Evolutionary conservation across 2,329 filamentous ascomycete species (phyloP).

Genomic region (Magnaporthiopsis poae): DNA sequence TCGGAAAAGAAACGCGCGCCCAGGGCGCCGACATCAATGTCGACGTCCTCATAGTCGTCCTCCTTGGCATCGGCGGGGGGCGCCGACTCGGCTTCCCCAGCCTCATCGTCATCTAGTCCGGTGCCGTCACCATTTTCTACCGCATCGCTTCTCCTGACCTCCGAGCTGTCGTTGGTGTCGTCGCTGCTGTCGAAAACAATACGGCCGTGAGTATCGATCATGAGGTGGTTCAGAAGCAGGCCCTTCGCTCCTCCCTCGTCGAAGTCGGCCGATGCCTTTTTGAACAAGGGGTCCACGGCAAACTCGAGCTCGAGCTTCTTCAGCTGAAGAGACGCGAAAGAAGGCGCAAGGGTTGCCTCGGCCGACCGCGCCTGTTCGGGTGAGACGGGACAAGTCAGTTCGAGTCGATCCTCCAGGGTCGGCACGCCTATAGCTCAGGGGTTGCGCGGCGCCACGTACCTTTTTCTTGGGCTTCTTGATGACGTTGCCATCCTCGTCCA

Average conservation of each 20-base stretch:
- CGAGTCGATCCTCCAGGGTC: neutral
- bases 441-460: conserved; percentile 35
- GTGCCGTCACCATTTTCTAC: conserved; percentile 27
- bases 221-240: conserved; percentile 86
- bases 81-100: conserved; percentile 25
- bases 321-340: conserved; percentile 77
- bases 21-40: conserved; percentile 69
- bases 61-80: conserved; percentile 15
- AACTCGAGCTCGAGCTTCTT: conserved; percentile 98
- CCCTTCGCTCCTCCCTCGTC: conserved; percentile 97
- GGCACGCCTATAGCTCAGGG: neutral
- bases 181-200: conserved; percentile 99
- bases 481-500: conserved; percentile 35
- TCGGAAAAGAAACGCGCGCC: conserved; percentile 79
- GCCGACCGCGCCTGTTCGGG: conserved; percentile 59
- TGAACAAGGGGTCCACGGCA: conserved; percentile 94
- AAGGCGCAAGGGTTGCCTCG: conserved; percentile 84
- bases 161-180: conserved; percentile 51
- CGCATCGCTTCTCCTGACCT: conserved; percentile 22
- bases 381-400: neutral
- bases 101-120: conserved; percentile 9
- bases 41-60: conserved; percentile 48
- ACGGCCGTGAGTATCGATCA: conserved; percentile 80
- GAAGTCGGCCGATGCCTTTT: conserved; percentile 95
- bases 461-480: conserved; percentile 63